Evolutionary conservation across 2,329 filamentous ascomycete species (phyloP).

Genomic region (Penicillium aurantiogriseum): DNA sequence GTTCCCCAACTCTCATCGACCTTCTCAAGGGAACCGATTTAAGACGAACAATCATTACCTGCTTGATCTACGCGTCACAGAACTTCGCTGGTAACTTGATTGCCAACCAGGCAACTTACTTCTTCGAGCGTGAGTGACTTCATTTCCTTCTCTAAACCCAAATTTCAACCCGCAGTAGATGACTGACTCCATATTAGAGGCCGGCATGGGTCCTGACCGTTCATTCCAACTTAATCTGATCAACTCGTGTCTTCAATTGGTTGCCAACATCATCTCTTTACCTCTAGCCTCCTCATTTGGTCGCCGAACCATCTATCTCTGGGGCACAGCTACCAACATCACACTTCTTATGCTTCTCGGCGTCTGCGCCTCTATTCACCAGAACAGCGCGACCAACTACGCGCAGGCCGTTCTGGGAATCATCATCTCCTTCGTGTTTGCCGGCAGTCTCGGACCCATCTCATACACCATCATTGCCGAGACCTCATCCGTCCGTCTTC

Average conservation of each 20-base stretch:
- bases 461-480: slow-evolving; percentile 43
- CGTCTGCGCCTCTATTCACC: slow-evolving; percentile 35
- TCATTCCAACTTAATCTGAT: slow-evolving; percentile 33
- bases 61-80: slow-evolving; percentile 34
- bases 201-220: slow-evolving; percentile 25
- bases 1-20: slow-evolving; percentile 30
- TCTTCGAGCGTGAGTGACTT: slow-evolving; percentile 47
- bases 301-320: slow-evolving; percentile 44
- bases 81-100: slow-evolving; percentile 62
- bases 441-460: slow-evolving; percentile 37
- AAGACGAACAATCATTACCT: slow-evolving; percentile 33
- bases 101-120: slow-evolving; percentile 62
- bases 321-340: slow-evolving; percentile 37
- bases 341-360: slow-evolving; percentile 39
- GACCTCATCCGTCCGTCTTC: slow-evolving; percentile 40
- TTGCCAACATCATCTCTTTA: slow-evolving; percentile 40
- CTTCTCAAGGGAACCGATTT: slow-evolving; percentile 35
- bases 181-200: slow-evolving; percentile 25
- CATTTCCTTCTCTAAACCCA: neutral
- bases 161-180: neutral
- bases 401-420: slow-evolving; percentile 41
- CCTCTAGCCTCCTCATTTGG: slow-evolving; percentile 40
- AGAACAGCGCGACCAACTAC: slow-evolving; percentile 37
- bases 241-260: slow-evolving; percentile 33
- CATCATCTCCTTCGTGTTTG: slow-evolving; percentile 43